These are phyloP conservation scores for Crassisporium funariophilum DNA, from an alignment of 768 basidiomycete species.

Conservation along the genomic window DNA sequence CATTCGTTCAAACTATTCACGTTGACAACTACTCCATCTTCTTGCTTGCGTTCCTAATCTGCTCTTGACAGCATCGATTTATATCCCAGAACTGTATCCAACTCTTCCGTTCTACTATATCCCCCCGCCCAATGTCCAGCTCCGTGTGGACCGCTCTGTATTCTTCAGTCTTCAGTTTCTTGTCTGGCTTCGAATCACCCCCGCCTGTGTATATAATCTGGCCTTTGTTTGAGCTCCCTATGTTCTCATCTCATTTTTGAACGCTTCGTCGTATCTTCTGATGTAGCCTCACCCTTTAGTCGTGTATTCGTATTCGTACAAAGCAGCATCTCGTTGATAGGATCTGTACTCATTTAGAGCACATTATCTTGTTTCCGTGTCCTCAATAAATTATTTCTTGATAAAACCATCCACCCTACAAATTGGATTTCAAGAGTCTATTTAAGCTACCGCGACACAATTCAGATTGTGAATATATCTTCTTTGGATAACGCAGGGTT, in stretches of 20 bases:
- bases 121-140: constrained; percentile 3
- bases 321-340: background rate
- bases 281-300: constrained; percentile 10
- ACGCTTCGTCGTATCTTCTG: constrained; percentile 8
- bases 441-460: no score
- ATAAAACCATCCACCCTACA: no score
- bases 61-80: constrained; percentile 22
- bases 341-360: constrained; percentile 9
- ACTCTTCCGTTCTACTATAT: no score
- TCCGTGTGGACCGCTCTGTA: constrained; percentile 8
- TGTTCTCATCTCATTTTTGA: constrained; percentile 3
- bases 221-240: constrained; percentile 1
- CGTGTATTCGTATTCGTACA: background rate
- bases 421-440: no score
- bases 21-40: constrained; percentile 6
- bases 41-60: constrained; percentile 22
- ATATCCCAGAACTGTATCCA: constrained; percentile 29
- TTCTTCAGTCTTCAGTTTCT: background rate
- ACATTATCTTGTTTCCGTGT: no score
- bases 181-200: background rate
- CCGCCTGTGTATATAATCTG: background rate
- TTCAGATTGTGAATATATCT: no score
- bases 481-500: no score
- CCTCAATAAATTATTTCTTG: no score
- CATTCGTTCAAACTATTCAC: constrained; percentile 20